These are phyloP conservation scores for Ascoidea rubescens DNA, from an alignment of 805 yeast species.

Conservation along the genomic window DNA sequence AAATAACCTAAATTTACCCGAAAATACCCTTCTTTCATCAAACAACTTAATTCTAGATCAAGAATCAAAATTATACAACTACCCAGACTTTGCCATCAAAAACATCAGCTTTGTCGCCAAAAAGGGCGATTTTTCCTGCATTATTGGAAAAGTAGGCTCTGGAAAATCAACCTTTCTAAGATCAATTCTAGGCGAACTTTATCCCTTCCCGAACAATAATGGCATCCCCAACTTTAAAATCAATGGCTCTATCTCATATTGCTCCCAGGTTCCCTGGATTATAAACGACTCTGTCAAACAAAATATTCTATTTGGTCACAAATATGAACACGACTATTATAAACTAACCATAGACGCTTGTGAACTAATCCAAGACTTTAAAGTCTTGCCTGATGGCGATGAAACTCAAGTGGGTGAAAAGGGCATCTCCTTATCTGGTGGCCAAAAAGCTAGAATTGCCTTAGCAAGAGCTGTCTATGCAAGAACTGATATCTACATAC, in stretches of 20 bases:
- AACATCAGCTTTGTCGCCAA: constrained; percentile 32
- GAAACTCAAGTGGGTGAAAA: constrained; percentile 41
- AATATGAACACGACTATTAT: constrained; percentile 26
- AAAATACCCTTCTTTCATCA: constrained; percentile 6
- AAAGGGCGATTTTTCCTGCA: constrained; percentile 38
- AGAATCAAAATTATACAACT: constrained; percentile 10
- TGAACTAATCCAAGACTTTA: constrained; percentile 30
- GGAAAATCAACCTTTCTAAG: constrained; percentile 49
- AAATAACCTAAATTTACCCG: constrained; percentile 24
- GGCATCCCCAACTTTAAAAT: constrained; percentile 10
- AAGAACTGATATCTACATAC: constrained; percentile 37
- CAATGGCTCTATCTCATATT: constrained; percentile 38
- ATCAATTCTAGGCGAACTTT: constrained; percentile 38
- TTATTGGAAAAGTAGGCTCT: constrained; percentile 53
- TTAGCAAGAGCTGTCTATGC: constrained; percentile 60
- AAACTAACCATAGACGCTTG: constrained; percentile 30
- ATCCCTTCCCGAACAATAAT: constrained; percentile 12
- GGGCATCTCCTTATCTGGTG: constrained; percentile 45
- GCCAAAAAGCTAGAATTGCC: constrained; percentile 49
- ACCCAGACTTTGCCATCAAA: constrained; percentile 33
- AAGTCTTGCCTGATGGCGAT: constrained; percentile 34
- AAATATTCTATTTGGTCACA: constrained; percentile 36
- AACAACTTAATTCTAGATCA: no score
- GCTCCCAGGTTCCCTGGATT: constrained; percentile 46
- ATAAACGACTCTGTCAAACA: constrained; percentile 35